A percentile compares a stretch with the other conserved stretches of the same genome.
Evolutionary conservation across 2,329 filamentous ascomycete genomes (phyloP).

Genomic region (Dactylellina drechsleri): DNA sequence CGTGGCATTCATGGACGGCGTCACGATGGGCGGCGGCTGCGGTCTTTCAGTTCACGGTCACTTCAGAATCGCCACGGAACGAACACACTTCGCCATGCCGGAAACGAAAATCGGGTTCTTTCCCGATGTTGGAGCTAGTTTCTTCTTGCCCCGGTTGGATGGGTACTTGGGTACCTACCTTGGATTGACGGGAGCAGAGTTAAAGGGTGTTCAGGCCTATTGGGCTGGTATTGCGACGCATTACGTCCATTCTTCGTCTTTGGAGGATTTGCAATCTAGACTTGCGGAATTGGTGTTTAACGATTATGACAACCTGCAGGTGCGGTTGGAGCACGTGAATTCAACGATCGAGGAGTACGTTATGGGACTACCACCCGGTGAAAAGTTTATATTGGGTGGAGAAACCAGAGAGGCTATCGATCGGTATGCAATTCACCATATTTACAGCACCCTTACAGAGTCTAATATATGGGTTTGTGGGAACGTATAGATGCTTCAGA

Average conservation of each 20-base stretch:
- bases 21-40: conserved; percentile 98
- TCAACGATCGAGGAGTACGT: conserved; percentile 90
- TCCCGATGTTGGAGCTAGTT: conserved; percentile 94
- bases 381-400: conserved; percentile 75
- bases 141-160: conserved; percentile 91
- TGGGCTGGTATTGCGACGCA: conserved; percentile 87
- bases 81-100: conserved; percentile 96
- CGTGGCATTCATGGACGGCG: conserved; percentile 94
- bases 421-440: conserved; percentile 62
- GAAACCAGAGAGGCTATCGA: conserved; percentile 83
- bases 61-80: conserved; percentile 94
- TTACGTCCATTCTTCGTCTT: conserved; percentile 90
- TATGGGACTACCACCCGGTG: conserved; percentile 81
- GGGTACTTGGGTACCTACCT: conserved; percentile 90
- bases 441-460: not conserved
- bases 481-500: conserved; percentile 69
- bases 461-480: not conserved
- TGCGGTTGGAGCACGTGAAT: conserved; percentile 79
- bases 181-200: conserved; percentile 84
- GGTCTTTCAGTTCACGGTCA: conserved; percentile 94
- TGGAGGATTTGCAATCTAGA: conserved; percentile 83
- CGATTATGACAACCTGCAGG: conserved; percentile 73
- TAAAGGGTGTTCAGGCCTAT: conserved; percentile 85
- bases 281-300: conserved; percentile 89
- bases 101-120: conserved; percentile 99